Conservation (phyloP, 1,284 basidiomycete genomes). For the Bjerkandera adusta region DNA sequence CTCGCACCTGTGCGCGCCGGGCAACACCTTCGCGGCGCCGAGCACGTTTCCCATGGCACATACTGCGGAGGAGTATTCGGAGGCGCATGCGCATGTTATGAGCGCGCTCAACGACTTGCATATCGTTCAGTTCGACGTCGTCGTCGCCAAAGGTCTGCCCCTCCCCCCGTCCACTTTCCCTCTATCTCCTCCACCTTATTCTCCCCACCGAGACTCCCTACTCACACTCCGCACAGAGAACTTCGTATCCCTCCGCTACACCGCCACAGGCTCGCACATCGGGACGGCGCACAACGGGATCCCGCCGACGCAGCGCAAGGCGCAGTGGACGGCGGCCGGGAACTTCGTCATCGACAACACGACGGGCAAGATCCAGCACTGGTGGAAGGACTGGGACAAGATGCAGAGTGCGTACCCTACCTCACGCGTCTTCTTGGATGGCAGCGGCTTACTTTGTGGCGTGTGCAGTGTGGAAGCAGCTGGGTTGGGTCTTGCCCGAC, state of each 20-base stretch:
- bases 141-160: constrained; percentile 15
- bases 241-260: constrained; percentile 18
- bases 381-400: constrained; percentile 22
- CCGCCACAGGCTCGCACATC: constrained; percentile 17
- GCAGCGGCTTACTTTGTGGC: no score
- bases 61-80: constrained; percentile 18
- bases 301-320: constrained; percentile 12
- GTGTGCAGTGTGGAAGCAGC: constrained; percentile 18
- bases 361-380: constrained; percentile 16
- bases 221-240: constrained; percentile 13
- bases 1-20: constrained; percentile 13
- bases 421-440: not conserved
- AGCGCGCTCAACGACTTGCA: constrained; percentile 16
- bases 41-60: constrained; percentile 18
- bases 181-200: not conserved
- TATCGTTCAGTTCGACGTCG: constrained; percentile 18
- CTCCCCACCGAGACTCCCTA: no score
- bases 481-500: constrained; percentile 18
- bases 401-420: constrained; percentile 15
- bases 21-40: constrained; percentile 17
- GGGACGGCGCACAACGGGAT: constrained; percentile 17
- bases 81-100: constrained; percentile 17
- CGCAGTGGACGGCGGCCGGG: constrained; percentile 19
- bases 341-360: constrained; percentile 18
- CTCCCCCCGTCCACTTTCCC: not conserved